These are phyloP conservation scores for Fusarium devonianum DNA, from an alignment of 2,329 filamentous ascomycete species.

Conservation along the genomic window DNA sequence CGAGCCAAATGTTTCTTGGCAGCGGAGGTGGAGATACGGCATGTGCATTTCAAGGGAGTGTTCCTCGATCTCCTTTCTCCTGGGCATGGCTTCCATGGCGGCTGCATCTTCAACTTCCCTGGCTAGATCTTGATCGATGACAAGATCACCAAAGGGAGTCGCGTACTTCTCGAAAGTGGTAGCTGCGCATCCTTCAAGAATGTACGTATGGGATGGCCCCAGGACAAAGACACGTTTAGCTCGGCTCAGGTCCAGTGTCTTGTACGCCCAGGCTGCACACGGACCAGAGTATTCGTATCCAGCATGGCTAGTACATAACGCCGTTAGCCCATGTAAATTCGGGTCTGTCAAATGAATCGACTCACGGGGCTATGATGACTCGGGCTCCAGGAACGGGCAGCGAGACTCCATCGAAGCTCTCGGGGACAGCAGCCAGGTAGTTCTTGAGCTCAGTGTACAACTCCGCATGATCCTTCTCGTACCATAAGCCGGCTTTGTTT, in stretches of 20 bases:
- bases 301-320: conserved; percentile 71
- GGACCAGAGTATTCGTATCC: conserved; percentile 92
- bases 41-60: conserved; percentile 98
- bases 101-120: conserved; percentile 53
- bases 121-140: conserved; percentile 67
- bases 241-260: conserved; percentile 79
- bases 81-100: conserved; percentile 63
- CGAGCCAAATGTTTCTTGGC: conserved; percentile 58
- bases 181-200: conserved; percentile 78
- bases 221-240: conserved; percentile 91
- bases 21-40: conserved; percentile 87
- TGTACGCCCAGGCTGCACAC: conserved; percentile 95
- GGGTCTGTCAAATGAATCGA: conserved; percentile 5
- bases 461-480: conserved; percentile 65
- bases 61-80: conserved; percentile 75
- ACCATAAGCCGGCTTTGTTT: conserved; percentile 89
- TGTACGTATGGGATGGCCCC: conserved; percentile 89
- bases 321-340: conserved; percentile 1
- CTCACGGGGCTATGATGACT: conserved; percentile 92
- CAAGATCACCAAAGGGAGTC: conserved; percentile 76
- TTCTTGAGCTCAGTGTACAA: conserved; percentile 74
- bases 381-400: conserved; percentile 78
- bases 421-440: conserved; percentile 77
- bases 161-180: conserved; percentile 74
- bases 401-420: conserved; percentile 61